These are phyloP conservation scores for Leccinum pallidistipes DNA, from an alignment of 1,284 basidiomycete genomes.

Conservation along the genomic window DNA sequence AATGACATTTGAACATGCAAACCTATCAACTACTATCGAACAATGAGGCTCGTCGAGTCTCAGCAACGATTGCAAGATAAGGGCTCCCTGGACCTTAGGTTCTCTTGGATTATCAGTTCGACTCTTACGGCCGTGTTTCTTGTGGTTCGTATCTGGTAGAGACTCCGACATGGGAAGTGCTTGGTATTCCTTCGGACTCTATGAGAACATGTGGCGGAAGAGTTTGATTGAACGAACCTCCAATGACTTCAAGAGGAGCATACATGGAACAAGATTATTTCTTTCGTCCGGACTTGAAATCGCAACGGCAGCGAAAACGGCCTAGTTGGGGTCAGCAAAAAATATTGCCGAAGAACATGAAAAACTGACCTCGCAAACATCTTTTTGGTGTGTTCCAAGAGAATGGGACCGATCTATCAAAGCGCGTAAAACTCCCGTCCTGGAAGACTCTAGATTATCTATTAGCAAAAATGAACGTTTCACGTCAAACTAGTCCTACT, in stretches of 20 bases:
- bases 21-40: conserved; percentile 70
- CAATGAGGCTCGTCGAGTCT: conserved; percentile 66
- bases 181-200: conserved; percentile 39
- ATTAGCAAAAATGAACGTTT: conserved; percentile 4
- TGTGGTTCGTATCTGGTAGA: conserved; percentile 8
- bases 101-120: conserved; percentile 42
- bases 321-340: conserved; percentile 39
- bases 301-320: conserved; percentile 61
- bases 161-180: conserved; percentile 11
- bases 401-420: conserved; percentile 64
- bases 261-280: conserved; percentile 57
- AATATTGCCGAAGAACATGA: not conserved
- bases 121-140: conserved; percentile 23
- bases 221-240: conserved; percentile 40
- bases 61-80: conserved; percentile 82
- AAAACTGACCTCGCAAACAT: conserved; percentile 49
- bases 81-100: conserved; percentile 81
- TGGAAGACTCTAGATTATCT: conserved; percentile 44
- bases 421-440: conserved; percentile 70
- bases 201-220: conserved; percentile 8
- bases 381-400: conserved; percentile 44
- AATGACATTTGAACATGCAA: conserved; percentile 14
- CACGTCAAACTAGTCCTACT: conserved; percentile 44
- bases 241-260: conserved; percentile 62
- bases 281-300: conserved; percentile 48